Base-by-base conservation (phyloP, 202 grass and related monocot species). In the Cymbopogon flexuosus region DNA sequence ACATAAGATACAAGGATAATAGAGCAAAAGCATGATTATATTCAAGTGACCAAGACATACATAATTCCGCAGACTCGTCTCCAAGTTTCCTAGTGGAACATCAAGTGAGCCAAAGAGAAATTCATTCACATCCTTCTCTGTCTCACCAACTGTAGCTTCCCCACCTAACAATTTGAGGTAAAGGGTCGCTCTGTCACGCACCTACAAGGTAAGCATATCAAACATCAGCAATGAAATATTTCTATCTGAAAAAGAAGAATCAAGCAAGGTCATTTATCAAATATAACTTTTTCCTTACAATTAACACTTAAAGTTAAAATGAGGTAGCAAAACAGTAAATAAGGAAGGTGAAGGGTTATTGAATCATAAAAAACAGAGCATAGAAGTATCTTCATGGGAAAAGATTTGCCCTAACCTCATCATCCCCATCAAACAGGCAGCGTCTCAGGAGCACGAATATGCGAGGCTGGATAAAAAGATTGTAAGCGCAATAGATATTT, bases 61-160 rank as follows among this genome's bases (percentile, higher is more conserved):
- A 85, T 99, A 93, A 69, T 90, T 99, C 62, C 74, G 79, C 80
- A 93, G 83, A 72, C 87, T 96, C 16, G 90, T 81, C 88, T 99
- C 92, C 83, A 99, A 79, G 70, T 99, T 99, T 87, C 81, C 88
- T 62, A 99, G 85, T 65, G 96, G 96, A 74, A 96, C 86, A 75
- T 99, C 96, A 85, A 99, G 88, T 71, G 96, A 91, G 68, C 96
- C 90, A 73, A 99, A 99, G 56, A 99, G 92, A 64, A 99, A 96
- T 19, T 96, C 92, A 22, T 87, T 91, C 23, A 84, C 89, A 73
- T 99, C 96, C 88, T 90, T 91, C 49, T 93, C 88, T 18, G 84
- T 90, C 61, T 91, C 92, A 67, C 84, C 90, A 78, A 91, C 89
- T 40, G 73, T 76, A 51, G 84, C 92, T 79, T 96, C 92, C 22